Percentiles rank a stretch among this genome's conserved stretches.
phyloP scores from a whole-genome alignment of 179 eudicot genomes.

The Heliamphora pulchella region DNA sequence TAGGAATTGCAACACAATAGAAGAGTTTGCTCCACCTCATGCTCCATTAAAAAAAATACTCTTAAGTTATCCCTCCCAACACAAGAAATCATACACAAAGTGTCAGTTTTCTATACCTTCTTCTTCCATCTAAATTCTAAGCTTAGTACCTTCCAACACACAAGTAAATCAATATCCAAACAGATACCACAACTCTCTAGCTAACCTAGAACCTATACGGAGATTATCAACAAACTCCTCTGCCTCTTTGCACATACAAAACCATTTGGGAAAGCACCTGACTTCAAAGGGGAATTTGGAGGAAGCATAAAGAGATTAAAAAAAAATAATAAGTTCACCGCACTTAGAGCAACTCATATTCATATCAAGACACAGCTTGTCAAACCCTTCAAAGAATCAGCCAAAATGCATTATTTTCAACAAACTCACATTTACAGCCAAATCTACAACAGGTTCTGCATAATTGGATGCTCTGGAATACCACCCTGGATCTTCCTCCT shows the following conservation, averaged over 20 bases:
- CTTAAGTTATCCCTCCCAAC: neutral
- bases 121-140: too few species aligned
- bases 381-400: neutral
- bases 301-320: neutral
- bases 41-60: too few species aligned
- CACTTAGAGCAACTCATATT: neutral
- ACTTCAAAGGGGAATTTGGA: neutral
- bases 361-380: slow-evolving; percentile 1
- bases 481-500: slow-evolving; percentile 99
- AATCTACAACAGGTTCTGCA: slow-evolving; percentile 61
- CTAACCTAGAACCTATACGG: too few species aligned
- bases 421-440: slow-evolving; percentile 71
- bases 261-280: too few species aligned
- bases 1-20: neutral
- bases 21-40: too few species aligned
- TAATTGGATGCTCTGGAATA: slow-evolving; percentile 68
- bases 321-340: neutral
- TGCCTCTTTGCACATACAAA: too few species aligned
- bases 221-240: too few species aligned
- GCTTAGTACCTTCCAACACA: too few species aligned
- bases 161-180: too few species aligned
- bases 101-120: too few species aligned
- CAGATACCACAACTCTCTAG: too few species aligned
- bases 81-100: neutral
- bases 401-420: neutral